phyloP scores from a whole-genome alignment of 805 yeast species.

The Yueomyces sinensis region DNA sequence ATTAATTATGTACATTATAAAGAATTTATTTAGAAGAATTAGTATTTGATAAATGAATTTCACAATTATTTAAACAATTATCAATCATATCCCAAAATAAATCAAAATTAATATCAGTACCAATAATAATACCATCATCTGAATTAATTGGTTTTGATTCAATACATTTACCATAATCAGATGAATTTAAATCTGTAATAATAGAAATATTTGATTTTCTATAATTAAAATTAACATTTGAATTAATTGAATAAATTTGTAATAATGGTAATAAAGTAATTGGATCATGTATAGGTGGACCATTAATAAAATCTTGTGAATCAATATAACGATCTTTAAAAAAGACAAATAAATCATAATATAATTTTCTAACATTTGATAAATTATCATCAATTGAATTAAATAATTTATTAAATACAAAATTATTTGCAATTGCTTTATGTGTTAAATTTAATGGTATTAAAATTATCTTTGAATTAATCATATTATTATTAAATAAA shows the following conservation, averaged over 20 bases:
- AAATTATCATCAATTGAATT: too few species aligned
- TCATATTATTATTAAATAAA: slow-evolving; percentile 34
- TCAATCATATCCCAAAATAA: slow-evolving; percentile 31
- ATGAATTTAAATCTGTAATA: slow-evolving; percentile 26
- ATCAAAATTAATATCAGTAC: slow-evolving; percentile 27
- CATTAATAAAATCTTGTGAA: slow-evolving; percentile 31
- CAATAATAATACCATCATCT: slow-evolving; percentile 27
- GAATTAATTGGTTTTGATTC: too few species aligned
- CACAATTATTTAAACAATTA: not conserved
- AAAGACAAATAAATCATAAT: slow-evolving; percentile 39
- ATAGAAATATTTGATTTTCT: slow-evolving; percentile 18
- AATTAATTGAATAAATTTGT: slow-evolving; percentile 26
- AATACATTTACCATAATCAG: slow-evolving; percentile 45
- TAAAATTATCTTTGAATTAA: slow-evolving; percentile 38
- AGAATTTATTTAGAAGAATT: too few species aligned
- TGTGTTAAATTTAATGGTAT: slow-evolving; percentile 64
- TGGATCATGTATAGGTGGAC: slow-evolving; percentile 79
- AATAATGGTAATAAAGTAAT: slow-evolving; percentile 51
- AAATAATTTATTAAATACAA: slow-evolving; percentile 28
- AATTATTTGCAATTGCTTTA: slow-evolving; percentile 34
- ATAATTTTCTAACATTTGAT: slow-evolving; percentile 39
- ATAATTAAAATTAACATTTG: slow-evolving; percentile 9
- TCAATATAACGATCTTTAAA: slow-evolving; percentile 34
- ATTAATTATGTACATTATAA: too few species aligned
- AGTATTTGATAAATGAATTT: too few species aligned